Conservation (phyloP, 805 yeast species). For the Myxozyma mucilagina region DNA sequence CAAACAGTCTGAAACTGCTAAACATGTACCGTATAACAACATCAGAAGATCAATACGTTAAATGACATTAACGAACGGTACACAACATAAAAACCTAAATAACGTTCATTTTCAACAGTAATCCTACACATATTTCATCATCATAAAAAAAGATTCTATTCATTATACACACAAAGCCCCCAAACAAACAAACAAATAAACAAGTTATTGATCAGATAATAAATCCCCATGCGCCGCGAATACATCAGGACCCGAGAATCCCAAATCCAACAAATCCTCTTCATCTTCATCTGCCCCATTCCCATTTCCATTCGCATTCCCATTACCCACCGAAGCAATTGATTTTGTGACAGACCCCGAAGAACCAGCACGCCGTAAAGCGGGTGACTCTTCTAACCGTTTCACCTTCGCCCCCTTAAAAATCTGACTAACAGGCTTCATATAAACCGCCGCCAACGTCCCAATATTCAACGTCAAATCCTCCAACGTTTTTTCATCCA, state of each 20-base stretch:
- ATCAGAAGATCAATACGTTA: too few species aligned
- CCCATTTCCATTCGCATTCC: constrained; percentile 4
- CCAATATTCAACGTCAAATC: constrained; percentile 84
- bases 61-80: too few species aligned
- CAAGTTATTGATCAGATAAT: constrained; percentile 5
- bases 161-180: not conserved
- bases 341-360: not conserved
- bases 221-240: constrained; percentile 12
- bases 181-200: not conserved
- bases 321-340: not conserved
- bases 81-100: too few species aligned
- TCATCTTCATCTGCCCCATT: not conserved
- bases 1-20: too few species aligned
- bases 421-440: constrained; percentile 52
- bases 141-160: too few species aligned
- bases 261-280: not conserved
- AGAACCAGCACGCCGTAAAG: constrained; percentile 17
- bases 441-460: constrained; percentile 74
- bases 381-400: constrained; percentile 25
- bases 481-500: constrained; percentile 70
- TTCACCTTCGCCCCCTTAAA: constrained; percentile 23
- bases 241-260: not conserved
- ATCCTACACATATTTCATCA: too few species aligned
- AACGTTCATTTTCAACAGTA: too few species aligned
- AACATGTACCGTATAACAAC: too few species aligned